Conservation (phyloP, 352 stramenopile genomes). For the Paralagenidium karlingii region DNA sequence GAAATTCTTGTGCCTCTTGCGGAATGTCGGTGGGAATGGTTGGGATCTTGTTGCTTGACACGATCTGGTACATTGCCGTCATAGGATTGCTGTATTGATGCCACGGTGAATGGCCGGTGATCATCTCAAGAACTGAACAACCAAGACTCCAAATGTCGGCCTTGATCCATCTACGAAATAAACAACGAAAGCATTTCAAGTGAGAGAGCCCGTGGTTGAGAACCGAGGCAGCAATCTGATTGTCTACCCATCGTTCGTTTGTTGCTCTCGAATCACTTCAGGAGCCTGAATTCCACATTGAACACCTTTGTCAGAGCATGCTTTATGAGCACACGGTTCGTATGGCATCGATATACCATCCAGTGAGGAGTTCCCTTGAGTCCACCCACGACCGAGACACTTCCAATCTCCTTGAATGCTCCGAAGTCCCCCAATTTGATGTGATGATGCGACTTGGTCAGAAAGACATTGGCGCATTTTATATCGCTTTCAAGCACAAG, state of each 20-base stretch:
- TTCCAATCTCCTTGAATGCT: slow-evolving; percentile 58
- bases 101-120: slow-evolving; percentile 85
- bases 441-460: slow-evolving; percentile 14
- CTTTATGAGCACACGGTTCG: not conserved
- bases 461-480: slow-evolving; percentile 79
- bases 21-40: slow-evolving; percentile 38
- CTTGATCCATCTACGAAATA: slow-evolving; percentile 73
- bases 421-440: slow-evolving; percentile 77
- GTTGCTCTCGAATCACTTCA: slow-evolving; percentile 70
- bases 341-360: slow-evolving; percentile 54
- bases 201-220: too few species aligned
- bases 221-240: not conserved
- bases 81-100: slow-evolving; percentile 80
- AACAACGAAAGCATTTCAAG: too few species aligned
- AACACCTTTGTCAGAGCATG: too few species aligned
- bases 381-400: slow-evolving; percentile 47
- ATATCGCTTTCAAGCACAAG: slow-evolving; percentile 43
- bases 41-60: slow-evolving; percentile 47
- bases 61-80: slow-evolving; percentile 87
- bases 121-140: slow-evolving; percentile 89
- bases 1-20: slow-evolving; percentile 39
- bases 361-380: slow-evolving; percentile 85
- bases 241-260: slow-evolving; percentile 32
- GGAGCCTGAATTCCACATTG: slow-evolving; percentile 23
- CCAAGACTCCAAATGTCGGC: slow-evolving; percentile 90